These are phyloP conservation scores for Fusarium sp. DNA, from an alignment of 2,329 filamentous ascomycete species.

Conservation along the genomic window DNA sequence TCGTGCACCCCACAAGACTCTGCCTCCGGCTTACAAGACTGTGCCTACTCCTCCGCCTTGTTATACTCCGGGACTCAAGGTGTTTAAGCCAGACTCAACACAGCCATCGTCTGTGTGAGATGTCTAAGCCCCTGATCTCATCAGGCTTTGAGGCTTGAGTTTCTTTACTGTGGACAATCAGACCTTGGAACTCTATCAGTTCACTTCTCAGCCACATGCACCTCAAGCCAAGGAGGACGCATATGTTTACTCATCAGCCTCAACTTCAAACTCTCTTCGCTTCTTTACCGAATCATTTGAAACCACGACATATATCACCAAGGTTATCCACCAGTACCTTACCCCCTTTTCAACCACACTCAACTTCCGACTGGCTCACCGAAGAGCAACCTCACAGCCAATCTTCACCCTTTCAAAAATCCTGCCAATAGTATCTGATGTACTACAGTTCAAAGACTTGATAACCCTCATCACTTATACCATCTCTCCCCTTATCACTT, in stretches of 20 bases:
- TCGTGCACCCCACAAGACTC: background rate
- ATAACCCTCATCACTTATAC: background rate
- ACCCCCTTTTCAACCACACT: background rate
- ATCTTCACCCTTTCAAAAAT: background rate
- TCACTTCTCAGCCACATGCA: background rate
- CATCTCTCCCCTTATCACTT: background rate
- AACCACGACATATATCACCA: background rate
- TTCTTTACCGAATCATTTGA: background rate
- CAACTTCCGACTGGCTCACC: background rate
- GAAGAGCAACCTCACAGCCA: background rate
- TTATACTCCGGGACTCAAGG: background rate
- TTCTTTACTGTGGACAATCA: background rate
- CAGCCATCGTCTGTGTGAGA: background rate
- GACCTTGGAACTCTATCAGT: background rate
- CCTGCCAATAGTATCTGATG: background rate
- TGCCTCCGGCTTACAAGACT: background rate
- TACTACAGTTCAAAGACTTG: background rate
- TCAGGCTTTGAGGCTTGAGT: background rate
- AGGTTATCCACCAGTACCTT: background rate
- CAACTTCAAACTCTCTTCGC: background rate
- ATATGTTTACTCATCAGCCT: background rate
- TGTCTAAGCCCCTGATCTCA: background rate
- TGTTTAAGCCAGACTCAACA: background rate
- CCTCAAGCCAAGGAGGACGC: background rate
- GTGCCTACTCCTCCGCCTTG: background rate